Evolutionary conservation across 441 rosid species (phyloP).

Genomic region (Hypseocharis bilobata): DNA sequence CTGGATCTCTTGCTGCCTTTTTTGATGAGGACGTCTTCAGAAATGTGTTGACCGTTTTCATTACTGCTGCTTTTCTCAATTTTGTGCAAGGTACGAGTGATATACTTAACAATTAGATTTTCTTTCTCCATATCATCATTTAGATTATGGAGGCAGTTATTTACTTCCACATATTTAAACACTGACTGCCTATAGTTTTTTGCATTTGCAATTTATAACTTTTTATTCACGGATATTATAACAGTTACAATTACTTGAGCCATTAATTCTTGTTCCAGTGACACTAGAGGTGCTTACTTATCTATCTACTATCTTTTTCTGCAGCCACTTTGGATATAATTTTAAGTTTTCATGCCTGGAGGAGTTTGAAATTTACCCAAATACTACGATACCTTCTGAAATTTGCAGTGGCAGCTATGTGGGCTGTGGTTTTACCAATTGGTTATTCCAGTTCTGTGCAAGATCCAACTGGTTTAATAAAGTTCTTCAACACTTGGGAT

Average conservation of each 20-base stretch:
- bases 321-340: constrained; percentile 77
- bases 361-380: constrained; percentile 68
- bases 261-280: constrained; percentile 11
- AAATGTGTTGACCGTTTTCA: constrained; percentile 68
- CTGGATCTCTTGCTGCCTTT: constrained; percentile 59
- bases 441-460: constrained; percentile 64
- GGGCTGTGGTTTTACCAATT: constrained; percentile 80
- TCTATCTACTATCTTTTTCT: constrained; percentile 20
- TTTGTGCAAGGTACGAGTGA: constrained; percentile 59
- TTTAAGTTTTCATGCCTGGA: constrained; percentile 85
- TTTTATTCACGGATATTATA: constrained; percentile 7
- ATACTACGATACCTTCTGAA: constrained; percentile 72
- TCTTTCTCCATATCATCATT: not conserved
- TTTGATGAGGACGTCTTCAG: constrained; percentile 53
- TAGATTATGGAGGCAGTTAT: constrained; percentile 3
- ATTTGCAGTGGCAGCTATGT: constrained; percentile 64
- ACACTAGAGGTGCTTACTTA: constrained; percentile 8
- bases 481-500: constrained; percentile 59
- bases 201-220: constrained; percentile 8
- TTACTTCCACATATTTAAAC: constrained; percentile 5
- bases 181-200: too few relatives aligned
- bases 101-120: constrained; percentile 15
- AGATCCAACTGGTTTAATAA: constrained; percentile 66
- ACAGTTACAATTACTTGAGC: constrained; percentile 9
- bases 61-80: constrained; percentile 82